Conservation (phyloP, 768 basidiomycete species). For the Russula earlei region DNA sequence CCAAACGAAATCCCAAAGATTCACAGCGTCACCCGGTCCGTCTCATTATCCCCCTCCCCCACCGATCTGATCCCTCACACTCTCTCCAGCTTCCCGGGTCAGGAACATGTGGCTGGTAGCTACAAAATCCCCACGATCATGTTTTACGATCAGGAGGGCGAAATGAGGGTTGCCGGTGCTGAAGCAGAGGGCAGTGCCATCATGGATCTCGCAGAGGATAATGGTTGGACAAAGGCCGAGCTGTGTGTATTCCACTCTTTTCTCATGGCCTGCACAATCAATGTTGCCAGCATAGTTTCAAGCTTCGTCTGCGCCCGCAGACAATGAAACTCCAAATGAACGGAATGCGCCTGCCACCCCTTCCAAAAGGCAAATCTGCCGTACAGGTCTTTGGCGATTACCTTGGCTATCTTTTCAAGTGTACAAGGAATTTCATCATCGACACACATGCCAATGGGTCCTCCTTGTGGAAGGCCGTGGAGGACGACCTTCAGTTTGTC, state of each 20-base stretch:
- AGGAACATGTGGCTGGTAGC: constrained; percentile 79
- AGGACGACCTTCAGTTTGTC: constrained; percentile 62
- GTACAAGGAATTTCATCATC: constrained; percentile 65
- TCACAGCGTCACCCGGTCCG: constrained; percentile 67
- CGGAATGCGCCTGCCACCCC: constrained; percentile 63
- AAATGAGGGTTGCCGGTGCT: constrained; percentile 64
- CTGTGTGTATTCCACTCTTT: constrained; percentile 40
- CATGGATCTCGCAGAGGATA: constrained; percentile 61
- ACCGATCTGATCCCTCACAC: constrained; percentile 3
- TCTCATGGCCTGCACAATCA: background rate
- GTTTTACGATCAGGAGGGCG: constrained; percentile 60
- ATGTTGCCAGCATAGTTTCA: constrained; percentile 43
- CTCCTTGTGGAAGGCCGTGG: constrained; percentile 60
- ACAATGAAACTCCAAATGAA: constrained; percentile 79
- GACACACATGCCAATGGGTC: constrained; percentile 78
- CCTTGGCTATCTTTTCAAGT: constrained; percentile 61
- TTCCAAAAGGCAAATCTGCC: constrained; percentile 58
- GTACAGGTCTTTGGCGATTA: constrained; percentile 77
- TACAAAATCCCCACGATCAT: constrained; percentile 74
- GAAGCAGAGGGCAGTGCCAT: constrained; percentile 59
- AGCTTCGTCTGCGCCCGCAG: constrained; percentile 66
- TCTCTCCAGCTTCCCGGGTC: constrained; percentile 59
- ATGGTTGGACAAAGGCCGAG: constrained; percentile 67
- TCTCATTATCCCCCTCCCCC: background rate
- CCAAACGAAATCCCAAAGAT: constrained; percentile 77